These are phyloP conservation scores for Rehmannia glutinosa DNA, from an alignment of 257 asterid species.

Conservation along the genomic window DNA sequence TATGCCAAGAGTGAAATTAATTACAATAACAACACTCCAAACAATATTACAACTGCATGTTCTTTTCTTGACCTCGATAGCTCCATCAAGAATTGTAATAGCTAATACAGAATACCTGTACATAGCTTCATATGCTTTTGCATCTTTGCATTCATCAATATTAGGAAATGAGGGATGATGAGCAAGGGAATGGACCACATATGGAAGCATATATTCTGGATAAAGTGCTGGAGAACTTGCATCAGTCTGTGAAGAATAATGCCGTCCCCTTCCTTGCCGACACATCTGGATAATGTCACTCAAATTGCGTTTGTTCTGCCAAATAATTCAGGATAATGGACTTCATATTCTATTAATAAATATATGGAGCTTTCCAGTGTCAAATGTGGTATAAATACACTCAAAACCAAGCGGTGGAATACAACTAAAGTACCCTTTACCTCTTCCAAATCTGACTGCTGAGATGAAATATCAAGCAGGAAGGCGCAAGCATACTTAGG, in stretches of 20 bases:
- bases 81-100: constrained; percentile 10
- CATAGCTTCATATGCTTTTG: constrained; percentile 60
- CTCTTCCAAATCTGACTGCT: constrained; percentile 62
- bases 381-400: not conserved
- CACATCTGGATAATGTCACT: constrained; percentile 87
- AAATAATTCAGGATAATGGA: constrained; percentile 20
- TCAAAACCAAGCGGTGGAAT: not conserved
- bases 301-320: constrained; percentile 78
- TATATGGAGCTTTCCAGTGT: not conserved
- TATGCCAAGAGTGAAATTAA: constrained; percentile 5
- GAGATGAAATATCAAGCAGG: constrained; percentile 62
- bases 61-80: constrained; percentile 1
- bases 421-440: constrained; percentile 30
- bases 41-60: constrained; percentile 19
- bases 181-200: constrained; percentile 91
- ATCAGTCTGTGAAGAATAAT: constrained; percentile 58
- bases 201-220: constrained; percentile 84
- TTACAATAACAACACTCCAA: constrained; percentile 14
- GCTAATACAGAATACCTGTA: constrained; percentile 74
- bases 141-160: constrained; percentile 79
- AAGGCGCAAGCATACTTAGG: constrained; percentile 92
- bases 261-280: constrained; percentile 80
- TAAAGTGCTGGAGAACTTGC: constrained; percentile 44
- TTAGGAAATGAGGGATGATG: constrained; percentile 81
- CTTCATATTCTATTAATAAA: not conserved